Percentiles rank a stretch among this genome's conserved stretches.
Evolutionary conservation across 192 early-diverging fungal genomes (phyloP).

Genomic region (Oehlia diaphana): DNA sequence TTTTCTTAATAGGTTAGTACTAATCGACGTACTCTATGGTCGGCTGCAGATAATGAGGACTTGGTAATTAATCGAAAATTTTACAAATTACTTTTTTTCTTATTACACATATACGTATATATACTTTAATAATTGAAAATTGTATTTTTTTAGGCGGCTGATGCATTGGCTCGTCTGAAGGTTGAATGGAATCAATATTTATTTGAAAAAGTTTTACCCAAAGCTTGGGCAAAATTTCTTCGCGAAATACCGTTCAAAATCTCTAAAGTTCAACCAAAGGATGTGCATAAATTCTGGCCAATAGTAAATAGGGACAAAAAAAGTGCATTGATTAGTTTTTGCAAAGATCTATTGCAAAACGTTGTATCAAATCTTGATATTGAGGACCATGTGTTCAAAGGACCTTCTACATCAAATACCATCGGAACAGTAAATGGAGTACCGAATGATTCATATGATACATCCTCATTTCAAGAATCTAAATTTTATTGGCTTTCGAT

Average conservation of each 20-base stretch:
- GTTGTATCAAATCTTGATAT: neutral
- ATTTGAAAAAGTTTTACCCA: neutral
- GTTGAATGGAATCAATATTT: neutral
- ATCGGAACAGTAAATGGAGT: too few species aligned
- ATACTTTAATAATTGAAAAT: neutral
- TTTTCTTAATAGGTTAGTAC: neutral
- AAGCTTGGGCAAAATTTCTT: neutral
- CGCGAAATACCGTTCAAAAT: neutral
- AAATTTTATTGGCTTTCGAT: conserved; percentile 11
- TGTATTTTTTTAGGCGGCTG: neutral
- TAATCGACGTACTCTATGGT: neutral
- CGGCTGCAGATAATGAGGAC: neutral
- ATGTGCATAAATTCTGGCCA: conserved; percentile 6
- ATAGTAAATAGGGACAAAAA: neutral
- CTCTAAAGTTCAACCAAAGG: too few species aligned
- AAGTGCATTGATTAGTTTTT: neutral
- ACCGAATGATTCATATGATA: neutral
- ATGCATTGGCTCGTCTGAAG: neutral
- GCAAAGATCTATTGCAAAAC: neutral
- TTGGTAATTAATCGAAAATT: neutral
- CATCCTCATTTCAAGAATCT: neutral
- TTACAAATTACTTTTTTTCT: neutral
- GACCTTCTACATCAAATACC: neutral
- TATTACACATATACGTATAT: neutral
- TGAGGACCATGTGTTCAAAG: neutral